Evolutionary conservation across 106 monocot species (phyloP), one percentile per base, ranked within the genome.

Genomic region (Acanthochlamys bracteata): DNA sequence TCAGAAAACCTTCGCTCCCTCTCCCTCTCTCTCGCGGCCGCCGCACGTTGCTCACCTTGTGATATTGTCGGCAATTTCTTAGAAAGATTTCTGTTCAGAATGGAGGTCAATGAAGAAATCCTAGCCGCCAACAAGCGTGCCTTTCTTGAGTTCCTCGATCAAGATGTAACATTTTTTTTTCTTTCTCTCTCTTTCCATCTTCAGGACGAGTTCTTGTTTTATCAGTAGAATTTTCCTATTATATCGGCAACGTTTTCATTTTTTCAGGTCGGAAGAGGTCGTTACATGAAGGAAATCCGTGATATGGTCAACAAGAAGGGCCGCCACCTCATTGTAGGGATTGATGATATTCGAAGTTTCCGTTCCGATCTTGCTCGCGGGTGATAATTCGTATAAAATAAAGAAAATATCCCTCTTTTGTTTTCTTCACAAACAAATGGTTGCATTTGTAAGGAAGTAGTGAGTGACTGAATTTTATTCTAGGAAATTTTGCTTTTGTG

Each of bases 101-200:
- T 95, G 94, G 90, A 95, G 25, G 60, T 86, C 82, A 95, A 87
- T 78, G 94, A 95, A 75, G 94, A 90, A 16, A 61, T 75, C 47
- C 71, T 90, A 71, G 90, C 84, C 7, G 81, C 82, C 53, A 75
- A 95, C 82, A 95, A 90, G 82, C 81, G 94, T 11, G 72, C 84
- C 25, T 90, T 95, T 70, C 43, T 95, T 14, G 84, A 95, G 42
- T 90, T 90, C 74, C 66, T 95, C 16, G 89, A 95, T 25, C 84
- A 90, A 73, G 90, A 90, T 57, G 94, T 95, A 73, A 42, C 74
- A 25, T 54, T 46, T 45, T 22, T 16, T 24, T 11, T 22, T 58
- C 10, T n/a, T 15, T 42, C 42, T 59, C 4, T 9, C n/a, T 0
- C 19, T 33, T 42, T 11, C 8, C 42, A 7, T 40, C 61, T 39